phyloP scores from a whole-genome alignment of 495 filamentous ascomycete species.

The Tuber aestivum region DNA sequence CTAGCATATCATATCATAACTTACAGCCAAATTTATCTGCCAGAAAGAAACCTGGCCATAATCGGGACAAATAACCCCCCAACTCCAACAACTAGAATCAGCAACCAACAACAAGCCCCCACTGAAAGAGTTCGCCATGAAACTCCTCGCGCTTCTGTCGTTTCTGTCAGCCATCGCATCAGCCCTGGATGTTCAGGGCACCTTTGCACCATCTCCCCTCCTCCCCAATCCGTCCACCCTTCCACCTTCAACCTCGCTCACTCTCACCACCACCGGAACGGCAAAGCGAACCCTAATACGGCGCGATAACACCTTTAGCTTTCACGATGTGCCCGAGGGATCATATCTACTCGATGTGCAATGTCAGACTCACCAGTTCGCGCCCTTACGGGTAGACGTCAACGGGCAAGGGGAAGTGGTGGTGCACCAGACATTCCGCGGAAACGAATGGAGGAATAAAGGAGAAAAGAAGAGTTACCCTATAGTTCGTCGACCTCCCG shows the following conservation, averaged over 20 bases:
- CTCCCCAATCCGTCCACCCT: constrained; percentile 56
- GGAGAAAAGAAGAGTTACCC: constrained; percentile 58
- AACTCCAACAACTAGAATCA: background rate
- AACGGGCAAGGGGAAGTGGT: constrained; percentile 47
- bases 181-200: constrained; percentile 28
- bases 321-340: constrained; percentile 59
- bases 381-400: constrained; percentile 71
- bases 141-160: constrained; percentile 27
- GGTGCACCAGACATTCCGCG: constrained; percentile 81
- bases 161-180: constrained; percentile 29
- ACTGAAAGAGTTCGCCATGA: constrained; percentile 25
- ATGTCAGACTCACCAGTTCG: constrained; percentile 64
- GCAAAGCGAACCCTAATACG: constrained; percentile 56
- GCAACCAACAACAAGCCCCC: background rate
- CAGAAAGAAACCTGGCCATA: background rate
- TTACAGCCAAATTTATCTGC: background rate
- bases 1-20: too few species aligned
- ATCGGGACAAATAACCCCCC: background rate
- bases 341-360: constrained; percentile 78
- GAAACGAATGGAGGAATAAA: constrained; percentile 79
- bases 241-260: constrained; percentile 65
- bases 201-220: constrained; percentile 34
- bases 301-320: constrained; percentile 61
- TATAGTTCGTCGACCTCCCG: constrained; percentile 57
- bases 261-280: constrained; percentile 54